Conservation (phyloP, 257 asterid genomes). For the Paraleonurus japonicus region DNA sequence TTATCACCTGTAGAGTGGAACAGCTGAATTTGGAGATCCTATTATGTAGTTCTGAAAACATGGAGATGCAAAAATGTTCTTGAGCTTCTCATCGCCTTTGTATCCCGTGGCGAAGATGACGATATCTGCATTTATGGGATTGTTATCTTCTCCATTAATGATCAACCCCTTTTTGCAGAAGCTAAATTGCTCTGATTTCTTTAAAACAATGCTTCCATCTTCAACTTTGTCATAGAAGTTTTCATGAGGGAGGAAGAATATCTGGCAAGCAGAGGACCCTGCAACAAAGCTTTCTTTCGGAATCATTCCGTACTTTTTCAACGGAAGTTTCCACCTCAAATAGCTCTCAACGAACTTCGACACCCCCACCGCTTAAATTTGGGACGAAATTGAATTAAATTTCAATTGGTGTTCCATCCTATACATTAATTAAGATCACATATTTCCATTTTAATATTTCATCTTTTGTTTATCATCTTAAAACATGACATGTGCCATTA, state of each 20-base stretch:
- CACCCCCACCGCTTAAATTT: conserved; percentile 52
- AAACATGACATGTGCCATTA: too few relatives aligned
- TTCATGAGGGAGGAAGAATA: conserved; percentile 29
- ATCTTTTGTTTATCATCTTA: too few relatives aligned
- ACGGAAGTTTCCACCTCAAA: conserved; percentile 45
- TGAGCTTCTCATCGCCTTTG: conserved; percentile 56
- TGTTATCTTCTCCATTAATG: conserved; percentile 33
- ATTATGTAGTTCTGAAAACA: conserved; percentile 31
- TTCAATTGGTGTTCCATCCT: too few relatives aligned
- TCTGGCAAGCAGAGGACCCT: conserved; percentile 40
- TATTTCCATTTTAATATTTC: too few relatives aligned
- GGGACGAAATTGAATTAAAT: neutral
- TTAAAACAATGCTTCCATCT: conserved; percentile 54
- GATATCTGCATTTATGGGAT: conserved; percentile 40
- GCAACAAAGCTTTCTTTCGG: conserved; percentile 47
- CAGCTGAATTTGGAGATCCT: conserved; percentile 37
- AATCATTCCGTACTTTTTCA: too few relatives aligned
- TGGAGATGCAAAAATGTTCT: conserved; percentile 41
- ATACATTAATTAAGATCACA: too few relatives aligned
- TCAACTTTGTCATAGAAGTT: conserved; percentile 52
- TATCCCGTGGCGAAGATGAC: conserved; percentile 65
- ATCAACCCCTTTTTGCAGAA: conserved; percentile 49
- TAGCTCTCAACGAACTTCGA: conserved; percentile 55
- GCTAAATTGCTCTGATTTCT: conserved; percentile 25
- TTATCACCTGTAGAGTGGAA: conserved; percentile 55